Percentiles rank a stretch among this genome's conserved stretches.
Conservation (phyloP, 2,329 filamentous ascomycete species). For the Fusarium albosuccineum region DNA sequence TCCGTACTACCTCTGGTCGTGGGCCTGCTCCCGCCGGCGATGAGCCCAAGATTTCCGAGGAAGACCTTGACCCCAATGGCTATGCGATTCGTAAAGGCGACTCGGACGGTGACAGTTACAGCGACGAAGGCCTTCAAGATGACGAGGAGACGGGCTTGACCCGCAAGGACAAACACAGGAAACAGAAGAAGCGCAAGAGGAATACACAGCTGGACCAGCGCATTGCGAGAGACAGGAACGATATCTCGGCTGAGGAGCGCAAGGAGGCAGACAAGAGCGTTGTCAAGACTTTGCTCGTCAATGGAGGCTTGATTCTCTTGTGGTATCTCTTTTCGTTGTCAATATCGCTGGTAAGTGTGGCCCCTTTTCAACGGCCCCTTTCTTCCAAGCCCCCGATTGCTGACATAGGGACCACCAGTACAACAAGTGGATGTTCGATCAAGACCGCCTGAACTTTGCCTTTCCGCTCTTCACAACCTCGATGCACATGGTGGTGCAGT, state of each 20-base stretch:
- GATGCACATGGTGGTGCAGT: conserved; percentile 96
- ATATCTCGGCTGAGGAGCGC: conserved; percentile 76
- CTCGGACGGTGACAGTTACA: conserved; percentile 67
- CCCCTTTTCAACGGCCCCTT: background rate
- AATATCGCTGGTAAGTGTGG: conserved; percentile 82
- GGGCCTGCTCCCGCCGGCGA: conserved; percentile 48
- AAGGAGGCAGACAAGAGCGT: conserved; percentile 82
- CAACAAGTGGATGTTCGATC: conserved; percentile 99
- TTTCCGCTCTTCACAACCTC: conserved; percentile 97
- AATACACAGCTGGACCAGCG: conserved; percentile 79
- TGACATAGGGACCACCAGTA: conserved; percentile 69
- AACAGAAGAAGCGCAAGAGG: conserved; percentile 74
- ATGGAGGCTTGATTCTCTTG: conserved; percentile 82
- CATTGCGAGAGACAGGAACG: conserved; percentile 69
- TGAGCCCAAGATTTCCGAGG: conserved; percentile 63
- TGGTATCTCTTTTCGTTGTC: conserved; percentile 95
- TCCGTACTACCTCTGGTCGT: conserved; percentile 41
- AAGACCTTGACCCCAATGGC: conserved; percentile 49
- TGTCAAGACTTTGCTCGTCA: conserved; percentile 76
- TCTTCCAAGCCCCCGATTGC: conserved; percentile 9
- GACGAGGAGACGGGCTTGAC: conserved; percentile 94
- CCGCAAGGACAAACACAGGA: conserved; percentile 76
- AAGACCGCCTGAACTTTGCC: conserved; percentile 86
- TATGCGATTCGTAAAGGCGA: conserved; percentile 48
- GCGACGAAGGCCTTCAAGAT: conserved; percentile 81